Evolutionary conservation across 306 rosid species (phyloP).

Genomic region (Quercus parvula): DNA sequence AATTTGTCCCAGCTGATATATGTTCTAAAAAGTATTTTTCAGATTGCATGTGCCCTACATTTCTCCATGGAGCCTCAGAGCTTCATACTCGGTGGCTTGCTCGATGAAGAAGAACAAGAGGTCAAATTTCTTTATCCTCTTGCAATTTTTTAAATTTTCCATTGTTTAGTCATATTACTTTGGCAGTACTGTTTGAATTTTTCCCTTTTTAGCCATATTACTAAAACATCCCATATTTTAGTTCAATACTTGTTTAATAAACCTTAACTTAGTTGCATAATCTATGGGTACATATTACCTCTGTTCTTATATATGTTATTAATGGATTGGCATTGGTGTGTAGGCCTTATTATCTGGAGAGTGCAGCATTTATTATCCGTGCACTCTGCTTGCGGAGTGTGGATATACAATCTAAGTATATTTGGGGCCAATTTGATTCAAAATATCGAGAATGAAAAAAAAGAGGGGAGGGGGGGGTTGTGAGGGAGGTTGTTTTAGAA

Average conservation of each 20-base stretch:
- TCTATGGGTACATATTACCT: not conserved
- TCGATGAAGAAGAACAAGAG: conserved; percentile 49
- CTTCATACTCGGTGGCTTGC: conserved; percentile 49
- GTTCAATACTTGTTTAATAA: not conserved
- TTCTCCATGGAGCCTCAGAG: conserved; percentile 78
- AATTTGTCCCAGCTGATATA: conserved; percentile 18
- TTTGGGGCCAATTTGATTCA: too few species aligned
- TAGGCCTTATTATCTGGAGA: too few species aligned
- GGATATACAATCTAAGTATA: too few species aligned
- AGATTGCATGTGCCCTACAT: conserved; percentile 83
- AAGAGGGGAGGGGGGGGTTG: too few species aligned
- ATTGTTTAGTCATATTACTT: not conserved
- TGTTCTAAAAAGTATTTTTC: conserved; percentile 28
- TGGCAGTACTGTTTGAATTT: not conserved
- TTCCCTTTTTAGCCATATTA: not conserved
- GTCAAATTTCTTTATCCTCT: conserved; percentile 30
- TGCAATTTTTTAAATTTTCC: conserved; percentile 10
- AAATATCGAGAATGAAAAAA: too few species aligned
- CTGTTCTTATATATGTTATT: not conserved
- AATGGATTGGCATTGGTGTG: not conserved
- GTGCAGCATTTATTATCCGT: too few species aligned
- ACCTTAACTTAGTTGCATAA: not conserved
- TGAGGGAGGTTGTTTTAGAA: too few species aligned
- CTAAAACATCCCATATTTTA: not conserved
- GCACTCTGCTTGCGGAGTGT: too few species aligned